Evolutionary conservation across 2,329 filamentous ascomycete genomes (phyloP).

Genomic region (Cladosporium sp.): DNA sequence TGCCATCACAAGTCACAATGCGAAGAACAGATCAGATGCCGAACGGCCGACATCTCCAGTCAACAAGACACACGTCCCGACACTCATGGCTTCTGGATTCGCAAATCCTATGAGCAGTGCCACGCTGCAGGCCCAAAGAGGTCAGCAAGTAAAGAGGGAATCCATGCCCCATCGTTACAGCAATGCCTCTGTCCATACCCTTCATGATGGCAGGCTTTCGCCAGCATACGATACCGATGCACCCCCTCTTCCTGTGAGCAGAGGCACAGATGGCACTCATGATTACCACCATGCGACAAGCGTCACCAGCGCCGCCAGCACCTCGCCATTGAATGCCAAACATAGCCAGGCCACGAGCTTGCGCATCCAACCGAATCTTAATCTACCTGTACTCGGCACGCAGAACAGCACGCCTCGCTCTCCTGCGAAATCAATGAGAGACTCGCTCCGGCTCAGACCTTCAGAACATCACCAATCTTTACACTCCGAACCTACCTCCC

Average conservation of each 20-base stretch:
- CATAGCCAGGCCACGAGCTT: not conserved
- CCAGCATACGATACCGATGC: conserved; percentile 37
- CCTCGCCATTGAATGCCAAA: conserved; percentile 63
- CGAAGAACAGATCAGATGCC: conserved; percentile 9
- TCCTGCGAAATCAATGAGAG: conserved; percentile 22
- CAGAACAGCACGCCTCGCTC: conserved; percentile 6
- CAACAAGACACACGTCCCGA: conserved; percentile 83
- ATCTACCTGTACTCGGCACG: not conserved
- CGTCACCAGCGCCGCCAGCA: conserved; percentile 70
- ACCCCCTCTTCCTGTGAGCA: conserved; percentile 60
- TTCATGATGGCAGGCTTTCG: conserved; percentile 31
- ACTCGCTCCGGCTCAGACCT: conserved; percentile 23
- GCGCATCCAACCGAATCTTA: conserved; percentile 2
- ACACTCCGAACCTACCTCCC: conserved; percentile 75
- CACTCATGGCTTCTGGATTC: conserved; percentile 76
- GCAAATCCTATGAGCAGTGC: conserved; percentile 97
- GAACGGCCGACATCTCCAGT: conserved; percentile 55
- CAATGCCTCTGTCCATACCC: conserved; percentile 51
- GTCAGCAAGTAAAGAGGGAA: conserved; percentile 44
- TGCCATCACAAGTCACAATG: conserved; percentile 11
- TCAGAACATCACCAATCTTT: conserved; percentile 55
- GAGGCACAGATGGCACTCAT: conserved; percentile 72
- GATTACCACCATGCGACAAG: conserved; percentile 43
- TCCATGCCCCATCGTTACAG: conserved; percentile 51
- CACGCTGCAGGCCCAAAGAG: conserved; percentile 83